Percentiles rank a stretch among this genome's conserved stretches.
Evolutionary conservation across 2,329 filamentous ascomycete genomes (phyloP).

Genomic region (Leptographium flavum): DNA sequence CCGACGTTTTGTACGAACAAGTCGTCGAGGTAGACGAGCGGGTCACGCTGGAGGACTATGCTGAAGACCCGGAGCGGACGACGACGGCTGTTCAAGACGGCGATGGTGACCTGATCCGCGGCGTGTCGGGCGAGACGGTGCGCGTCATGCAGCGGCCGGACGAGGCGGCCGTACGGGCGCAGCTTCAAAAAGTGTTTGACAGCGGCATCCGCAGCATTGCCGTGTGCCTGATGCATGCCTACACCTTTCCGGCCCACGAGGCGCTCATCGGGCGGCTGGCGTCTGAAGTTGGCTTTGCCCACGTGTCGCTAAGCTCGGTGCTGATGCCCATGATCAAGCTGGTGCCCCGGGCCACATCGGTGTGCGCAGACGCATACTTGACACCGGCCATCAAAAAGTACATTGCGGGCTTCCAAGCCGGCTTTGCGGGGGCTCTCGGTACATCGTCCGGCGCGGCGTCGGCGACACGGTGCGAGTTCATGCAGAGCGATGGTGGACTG

Average conservation of each 20-base stretch:
- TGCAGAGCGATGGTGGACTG: constrained; percentile 47
- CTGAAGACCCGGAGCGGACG: constrained; percentile 15
- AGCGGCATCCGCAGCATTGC: constrained; percentile 32
- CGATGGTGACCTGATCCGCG: constrained; percentile 17
- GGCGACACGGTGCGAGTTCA: constrained; percentile 40
- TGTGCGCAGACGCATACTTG: constrained; percentile 61
- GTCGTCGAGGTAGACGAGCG: constrained; percentile 8
- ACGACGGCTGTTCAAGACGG: background rate
- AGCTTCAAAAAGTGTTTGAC: constrained; percentile 46
- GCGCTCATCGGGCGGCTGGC: constrained; percentile 6
- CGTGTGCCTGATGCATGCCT: constrained; percentile 21
- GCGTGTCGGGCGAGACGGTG: constrained; percentile 51
- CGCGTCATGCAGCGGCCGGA: constrained; percentile 40
- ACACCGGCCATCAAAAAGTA: constrained; percentile 60
- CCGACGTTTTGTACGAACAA: constrained; percentile 4
- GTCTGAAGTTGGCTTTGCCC: background rate
- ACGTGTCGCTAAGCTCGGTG: background rate
- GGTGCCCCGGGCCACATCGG: constrained; percentile 53
- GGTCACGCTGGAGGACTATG: constrained; percentile 5
- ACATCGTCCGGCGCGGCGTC: no score
- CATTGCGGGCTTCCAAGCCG: constrained; percentile 47
- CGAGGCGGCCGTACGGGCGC: constrained; percentile 33
- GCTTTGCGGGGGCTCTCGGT: constrained; percentile 44
- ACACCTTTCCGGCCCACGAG: constrained; percentile 11
- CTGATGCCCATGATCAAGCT: constrained; percentile 51